These are phyloP conservation scores for Suhomyces sp. DNA, from an alignment of 805 yeast genomes.

Conservation along the genomic window DNA sequence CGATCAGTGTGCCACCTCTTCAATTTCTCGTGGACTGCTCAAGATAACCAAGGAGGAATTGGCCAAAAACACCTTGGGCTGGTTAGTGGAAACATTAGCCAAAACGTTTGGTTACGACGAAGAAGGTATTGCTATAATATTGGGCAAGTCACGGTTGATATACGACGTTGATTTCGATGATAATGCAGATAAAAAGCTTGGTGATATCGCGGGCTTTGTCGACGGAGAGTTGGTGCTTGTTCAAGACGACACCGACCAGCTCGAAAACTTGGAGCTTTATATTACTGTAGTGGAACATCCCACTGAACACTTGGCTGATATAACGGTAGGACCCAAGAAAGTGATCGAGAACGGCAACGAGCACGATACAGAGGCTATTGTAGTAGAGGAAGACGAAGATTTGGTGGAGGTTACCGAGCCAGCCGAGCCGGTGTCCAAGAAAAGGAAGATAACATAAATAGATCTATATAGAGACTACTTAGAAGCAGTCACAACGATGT, in stretches of 20 bases:
- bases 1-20: constrained; percentile 63
- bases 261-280: constrained; percentile 63
- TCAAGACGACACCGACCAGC: constrained; percentile 74
- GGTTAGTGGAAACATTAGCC: constrained; percentile 51
- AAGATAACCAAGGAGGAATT: constrained; percentile 26
- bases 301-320: neutral
- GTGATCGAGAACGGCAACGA: neutral
- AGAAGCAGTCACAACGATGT: too few relatives aligned
- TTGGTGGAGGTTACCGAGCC: constrained; percentile 10
- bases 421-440: constrained; percentile 11
- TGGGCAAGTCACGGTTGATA: constrained; percentile 58
- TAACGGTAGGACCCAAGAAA: constrained; percentile 4
- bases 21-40: constrained; percentile 50
- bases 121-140: constrained; percentile 55
- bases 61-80: constrained; percentile 37
- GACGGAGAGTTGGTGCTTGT: constrained; percentile 65
- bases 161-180: constrained; percentile 91
- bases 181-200: constrained; percentile 49
- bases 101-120: constrained; percentile 47
- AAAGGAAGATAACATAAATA: constrained; percentile 4
- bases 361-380: constrained; percentile 1
- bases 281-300: constrained; percentile 23
- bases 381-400: constrained; percentile 11
- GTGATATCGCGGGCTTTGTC: constrained; percentile 48
- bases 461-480: too few relatives aligned